A percentile compares a stretch with the other conserved stretches of the same genome.
phyloP scores from a whole-genome alignment of 176 grass and related monocot species.

The Hyparrhenia diplandra region DNA sequence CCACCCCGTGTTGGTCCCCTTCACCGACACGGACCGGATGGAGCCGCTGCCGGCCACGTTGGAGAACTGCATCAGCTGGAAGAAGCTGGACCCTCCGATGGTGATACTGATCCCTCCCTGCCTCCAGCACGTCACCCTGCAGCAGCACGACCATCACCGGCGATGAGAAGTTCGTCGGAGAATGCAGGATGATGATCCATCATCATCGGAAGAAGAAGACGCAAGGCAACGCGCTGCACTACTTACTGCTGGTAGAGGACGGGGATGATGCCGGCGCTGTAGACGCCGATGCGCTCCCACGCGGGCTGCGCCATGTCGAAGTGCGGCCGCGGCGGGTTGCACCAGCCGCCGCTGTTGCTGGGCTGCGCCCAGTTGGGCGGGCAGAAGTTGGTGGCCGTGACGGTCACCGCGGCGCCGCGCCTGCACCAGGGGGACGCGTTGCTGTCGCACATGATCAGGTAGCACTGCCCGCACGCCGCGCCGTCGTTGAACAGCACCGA shows the following conservation, averaged over 20 bases:
- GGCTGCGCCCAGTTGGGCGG: slow-evolving; percentile 69
- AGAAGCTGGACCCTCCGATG: neutral
- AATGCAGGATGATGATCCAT: too few species aligned
- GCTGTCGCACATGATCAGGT: slow-evolving; percentile 52
- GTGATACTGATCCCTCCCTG: slow-evolving; percentile 13
- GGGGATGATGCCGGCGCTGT: slow-evolving; percentile 30
- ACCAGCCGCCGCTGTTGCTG: slow-evolving; percentile 74
- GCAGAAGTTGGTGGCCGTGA: slow-evolving; percentile 78
- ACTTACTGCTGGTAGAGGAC: slow-evolving; percentile 15
- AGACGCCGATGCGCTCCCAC: slow-evolving; percentile 19
- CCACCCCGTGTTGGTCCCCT: slow-evolving; percentile 3
- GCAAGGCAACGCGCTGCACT: neutral
- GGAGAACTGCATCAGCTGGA: neutral
- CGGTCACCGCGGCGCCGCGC: slow-evolving; percentile 11
- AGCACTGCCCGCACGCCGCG: slow-evolving; percentile 70
- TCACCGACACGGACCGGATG: slow-evolving; percentile 14
- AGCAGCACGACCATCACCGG: too few species aligned
- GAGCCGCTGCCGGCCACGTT: slow-evolving; percentile 25
- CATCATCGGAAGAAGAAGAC: too few species aligned
- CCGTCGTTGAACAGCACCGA: slow-evolving; percentile 58
- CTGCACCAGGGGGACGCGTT: slow-evolving; percentile 12
- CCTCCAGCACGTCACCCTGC: slow-evolving; percentile 27
- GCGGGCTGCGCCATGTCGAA: slow-evolving; percentile 49
- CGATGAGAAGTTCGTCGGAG: neutral
- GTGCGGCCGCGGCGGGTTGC: slow-evolving; percentile 65